Percentiles rank a stretch among this genome's conserved stretches.
These are phyloP conservation scores for Ascochyta koolunga DNA, from an alignment of 2,329 filamentous ascomycete species.

Conservation along the genomic window DNA sequence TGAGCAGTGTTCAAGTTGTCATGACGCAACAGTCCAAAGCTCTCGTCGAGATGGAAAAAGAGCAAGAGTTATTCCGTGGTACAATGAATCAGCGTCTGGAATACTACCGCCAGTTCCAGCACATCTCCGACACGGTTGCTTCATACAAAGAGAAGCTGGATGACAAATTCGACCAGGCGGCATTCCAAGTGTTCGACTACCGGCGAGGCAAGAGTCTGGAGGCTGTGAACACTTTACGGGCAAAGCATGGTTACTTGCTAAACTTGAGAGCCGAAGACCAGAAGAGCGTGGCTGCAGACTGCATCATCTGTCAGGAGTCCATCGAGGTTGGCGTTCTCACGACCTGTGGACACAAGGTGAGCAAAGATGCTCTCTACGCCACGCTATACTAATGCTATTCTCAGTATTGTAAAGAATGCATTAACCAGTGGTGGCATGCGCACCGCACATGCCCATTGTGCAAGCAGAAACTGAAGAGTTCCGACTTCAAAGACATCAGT, in stretches of 20 bases:
- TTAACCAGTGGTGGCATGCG: constrained; percentile 75
- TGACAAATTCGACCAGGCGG: constrained; percentile 59
- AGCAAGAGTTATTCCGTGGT: constrained; percentile 75
- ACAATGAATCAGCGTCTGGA: constrained; percentile 86
- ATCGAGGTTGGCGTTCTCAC: constrained; percentile 85
- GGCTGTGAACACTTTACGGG: constrained; percentile 67
- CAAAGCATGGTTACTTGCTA: constrained; percentile 78
- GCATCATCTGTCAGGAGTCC: constrained; percentile 80
- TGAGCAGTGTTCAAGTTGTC: constrained; percentile 64
- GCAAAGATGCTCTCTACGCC: neutral
- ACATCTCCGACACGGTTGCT: constrained; percentile 85
- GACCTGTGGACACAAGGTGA: constrained; percentile 74
- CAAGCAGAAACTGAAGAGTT: constrained; percentile 68
- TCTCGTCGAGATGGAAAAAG: constrained; percentile 63
- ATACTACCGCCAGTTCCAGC: constrained; percentile 89
- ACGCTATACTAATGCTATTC: neutral
- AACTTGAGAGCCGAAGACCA: constrained; percentile 67
- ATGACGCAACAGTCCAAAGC: constrained; percentile 60
- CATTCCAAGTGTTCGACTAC: constrained; percentile 51
- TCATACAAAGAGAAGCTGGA: constrained; percentile 71
- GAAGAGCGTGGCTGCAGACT: constrained; percentile 65
- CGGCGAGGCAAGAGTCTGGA: constrained; percentile 60
- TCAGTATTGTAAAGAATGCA: constrained; percentile 88
- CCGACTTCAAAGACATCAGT: constrained; percentile 83
- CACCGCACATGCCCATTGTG: constrained; percentile 84